Evolutionary conservation across 2,329 filamentous ascomycete genomes (phyloP).

Genomic region (Talaromyces sp.): DNA sequence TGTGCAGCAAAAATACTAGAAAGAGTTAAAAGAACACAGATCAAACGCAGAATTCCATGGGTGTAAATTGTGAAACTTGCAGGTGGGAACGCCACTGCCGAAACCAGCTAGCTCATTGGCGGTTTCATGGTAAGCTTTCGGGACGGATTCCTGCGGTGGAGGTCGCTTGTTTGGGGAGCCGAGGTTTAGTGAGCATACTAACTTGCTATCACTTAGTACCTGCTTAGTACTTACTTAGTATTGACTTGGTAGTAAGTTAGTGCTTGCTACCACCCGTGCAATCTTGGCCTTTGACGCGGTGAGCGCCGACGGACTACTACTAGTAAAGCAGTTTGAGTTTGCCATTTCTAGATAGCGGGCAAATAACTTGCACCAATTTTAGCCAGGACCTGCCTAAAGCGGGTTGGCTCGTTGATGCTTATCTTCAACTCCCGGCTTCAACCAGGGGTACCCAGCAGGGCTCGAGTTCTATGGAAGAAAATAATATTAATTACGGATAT

Average conservation of each 20-base stretch:
- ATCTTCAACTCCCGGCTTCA: not conserved
- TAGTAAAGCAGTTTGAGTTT: too few relatives aligned
- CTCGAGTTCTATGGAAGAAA: too few relatives aligned
- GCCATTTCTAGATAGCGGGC: not conserved
- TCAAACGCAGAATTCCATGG: not conserved
- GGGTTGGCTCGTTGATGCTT: not conserved
- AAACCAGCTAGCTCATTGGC: not conserved
- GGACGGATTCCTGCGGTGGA: not conserved
- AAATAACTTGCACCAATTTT: not conserved
- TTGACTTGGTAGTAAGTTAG: not conserved
- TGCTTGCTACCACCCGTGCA: too few relatives aligned
- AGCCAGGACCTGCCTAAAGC: not conserved
- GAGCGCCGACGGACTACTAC: not conserved
- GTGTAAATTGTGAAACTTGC: not conserved
- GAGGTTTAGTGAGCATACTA: not conserved
- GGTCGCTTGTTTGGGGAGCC: not conserved
- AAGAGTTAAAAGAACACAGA: not conserved
- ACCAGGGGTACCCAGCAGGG: too few relatives aligned
- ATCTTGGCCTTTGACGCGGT: not conserved
- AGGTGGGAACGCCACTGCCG: not conserved
- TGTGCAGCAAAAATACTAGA: too few relatives aligned
- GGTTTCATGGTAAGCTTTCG: slow-evolving; percentile 1
- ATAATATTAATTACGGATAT: too few relatives aligned
- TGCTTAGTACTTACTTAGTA: not conserved
- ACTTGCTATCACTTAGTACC: too few relatives aligned